Conservation (phyloP, 1,284 basidiomycete species). For the Uromyces viciae-fabae region DNA sequence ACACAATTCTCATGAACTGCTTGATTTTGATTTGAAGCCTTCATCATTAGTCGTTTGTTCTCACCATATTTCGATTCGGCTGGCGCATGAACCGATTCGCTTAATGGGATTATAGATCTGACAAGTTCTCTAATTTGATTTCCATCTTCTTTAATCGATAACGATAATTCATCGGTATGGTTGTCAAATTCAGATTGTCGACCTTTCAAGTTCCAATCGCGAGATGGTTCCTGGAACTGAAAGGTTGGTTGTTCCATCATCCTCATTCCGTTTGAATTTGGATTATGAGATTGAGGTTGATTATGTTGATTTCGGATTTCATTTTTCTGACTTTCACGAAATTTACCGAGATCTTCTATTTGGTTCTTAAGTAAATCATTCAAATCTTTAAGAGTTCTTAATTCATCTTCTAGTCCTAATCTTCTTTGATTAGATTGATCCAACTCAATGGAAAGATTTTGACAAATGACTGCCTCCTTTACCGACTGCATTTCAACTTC, state of each 20-base stretch:
- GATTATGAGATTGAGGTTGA: background rate
- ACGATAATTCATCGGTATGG: background rate
- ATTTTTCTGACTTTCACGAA: background rate
- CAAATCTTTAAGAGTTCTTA: background rate
- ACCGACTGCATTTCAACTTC: slow-evolving; percentile 11
- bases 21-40: background rate
- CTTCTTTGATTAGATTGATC: background rate
- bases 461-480: slow-evolving; percentile 15
- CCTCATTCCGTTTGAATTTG: background rate
- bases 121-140: background rate
- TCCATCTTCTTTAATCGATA: background rate
- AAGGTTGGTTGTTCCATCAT: background rate
- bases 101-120: slow-evolving; percentile 5
- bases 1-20: background rate
- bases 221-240: background rate
- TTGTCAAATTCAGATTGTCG: background rate
- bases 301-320: slow-evolving; percentile 1
- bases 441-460: slow-evolving; percentile 4
- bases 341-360: background rate
- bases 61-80: too few species aligned
- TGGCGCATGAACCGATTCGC: slow-evolving; percentile 20
- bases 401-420: background rate
- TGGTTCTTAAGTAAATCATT: slow-evolving; percentile 14
- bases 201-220: background rate
- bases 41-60: background rate